phyloP scores from a whole-genome alignment of 257 asterid genomes.

The Anisodus acutangulus region DNA sequence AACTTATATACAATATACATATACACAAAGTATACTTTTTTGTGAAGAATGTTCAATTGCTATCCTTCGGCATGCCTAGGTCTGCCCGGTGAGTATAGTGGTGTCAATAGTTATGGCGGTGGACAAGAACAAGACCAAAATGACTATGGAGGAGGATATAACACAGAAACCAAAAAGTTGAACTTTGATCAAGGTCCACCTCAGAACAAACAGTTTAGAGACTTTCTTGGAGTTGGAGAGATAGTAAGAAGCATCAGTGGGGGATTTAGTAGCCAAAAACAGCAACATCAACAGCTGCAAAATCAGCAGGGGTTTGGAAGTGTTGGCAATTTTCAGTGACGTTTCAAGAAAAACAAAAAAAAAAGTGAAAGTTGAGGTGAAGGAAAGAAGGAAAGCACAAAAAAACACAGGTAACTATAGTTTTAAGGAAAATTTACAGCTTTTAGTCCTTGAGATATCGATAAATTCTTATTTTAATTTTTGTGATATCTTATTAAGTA shows the following conservation, averaged over 20 bases:
- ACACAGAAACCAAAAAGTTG: conserved; percentile 16
- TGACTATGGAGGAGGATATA: conserved; percentile 33
- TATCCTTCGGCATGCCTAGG: too few species aligned
- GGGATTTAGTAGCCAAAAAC: conserved; percentile 39
- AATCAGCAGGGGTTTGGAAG: conserved; percentile 51
- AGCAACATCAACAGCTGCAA: conserved; percentile 12
- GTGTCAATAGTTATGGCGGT: too few species aligned
- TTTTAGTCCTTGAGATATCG: too few species aligned
- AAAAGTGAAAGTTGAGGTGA: background rate
- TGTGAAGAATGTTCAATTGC: too few species aligned
- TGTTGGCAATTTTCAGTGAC: conserved; percentile 45
- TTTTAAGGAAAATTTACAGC: background rate
- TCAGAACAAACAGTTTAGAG: conserved; percentile 46
- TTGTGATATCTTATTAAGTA: too few species aligned
- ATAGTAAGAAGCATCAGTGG: conserved; percentile 57
- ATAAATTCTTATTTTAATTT: too few species aligned
- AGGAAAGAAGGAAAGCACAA: background rate
- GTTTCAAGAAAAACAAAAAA: background rate
- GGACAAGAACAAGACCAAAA: too few species aligned
- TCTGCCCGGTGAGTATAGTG: too few species aligned
- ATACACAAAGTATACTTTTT: too few species aligned
- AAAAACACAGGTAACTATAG: conserved; percentile 30
- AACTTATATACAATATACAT: too few species aligned
- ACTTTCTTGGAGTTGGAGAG: conserved; percentile 86
- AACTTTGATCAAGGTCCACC: conserved; percentile 39